A percentile compares a stretch with the other conserved stretches of the same genome.
These are phyloP conservation scores for Populus hybrid DNA, from an alignment of 441 rosid genomes.

Conservation along the genomic window DNA sequence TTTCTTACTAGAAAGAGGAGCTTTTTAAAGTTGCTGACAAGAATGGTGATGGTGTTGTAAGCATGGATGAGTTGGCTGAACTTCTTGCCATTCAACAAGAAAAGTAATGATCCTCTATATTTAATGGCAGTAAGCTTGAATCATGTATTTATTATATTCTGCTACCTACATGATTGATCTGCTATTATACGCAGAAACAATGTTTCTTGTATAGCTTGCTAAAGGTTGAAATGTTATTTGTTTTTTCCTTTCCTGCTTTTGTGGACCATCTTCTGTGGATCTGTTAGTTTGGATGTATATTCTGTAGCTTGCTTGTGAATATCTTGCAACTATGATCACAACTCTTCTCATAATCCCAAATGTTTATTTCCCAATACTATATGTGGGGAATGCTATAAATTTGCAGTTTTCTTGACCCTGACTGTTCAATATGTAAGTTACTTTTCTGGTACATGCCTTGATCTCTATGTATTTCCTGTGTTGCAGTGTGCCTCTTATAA, in stretches of 20 bases:
- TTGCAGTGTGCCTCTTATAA: conserved; percentile 77
- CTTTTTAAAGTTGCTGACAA: conserved; percentile 79
- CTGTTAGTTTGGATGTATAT: background rate
- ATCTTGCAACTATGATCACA: background rate
- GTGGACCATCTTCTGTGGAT: background rate
- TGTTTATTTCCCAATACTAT: background rate
- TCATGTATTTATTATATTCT: conserved; percentile 12
- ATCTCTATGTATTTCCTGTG: background rate
- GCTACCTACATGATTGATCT: background rate
- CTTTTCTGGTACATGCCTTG: background rate
- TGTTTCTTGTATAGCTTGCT: background rate
- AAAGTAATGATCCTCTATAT: conserved; percentile 44
- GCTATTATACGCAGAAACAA: background rate
- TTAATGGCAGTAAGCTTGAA: conserved; percentile 18
- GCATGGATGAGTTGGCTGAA: conserved; percentile 83
- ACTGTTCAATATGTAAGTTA: background rate
- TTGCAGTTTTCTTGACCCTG: background rate
- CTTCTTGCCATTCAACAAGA: conserved; percentile 90
- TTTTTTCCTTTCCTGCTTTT: background rate
- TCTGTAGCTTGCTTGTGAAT: background rate
- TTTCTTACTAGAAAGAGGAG: conserved; percentile 69
- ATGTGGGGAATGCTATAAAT: background rate
- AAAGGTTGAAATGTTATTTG: background rate
- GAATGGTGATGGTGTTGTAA: conserved; percentile 84
- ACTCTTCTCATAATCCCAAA: background rate